These are phyloP conservation scores for Elongisporangium prolatum DNA, from an alignment of 352 stramenopile genomes.

Conservation along the genomic window DNA sequence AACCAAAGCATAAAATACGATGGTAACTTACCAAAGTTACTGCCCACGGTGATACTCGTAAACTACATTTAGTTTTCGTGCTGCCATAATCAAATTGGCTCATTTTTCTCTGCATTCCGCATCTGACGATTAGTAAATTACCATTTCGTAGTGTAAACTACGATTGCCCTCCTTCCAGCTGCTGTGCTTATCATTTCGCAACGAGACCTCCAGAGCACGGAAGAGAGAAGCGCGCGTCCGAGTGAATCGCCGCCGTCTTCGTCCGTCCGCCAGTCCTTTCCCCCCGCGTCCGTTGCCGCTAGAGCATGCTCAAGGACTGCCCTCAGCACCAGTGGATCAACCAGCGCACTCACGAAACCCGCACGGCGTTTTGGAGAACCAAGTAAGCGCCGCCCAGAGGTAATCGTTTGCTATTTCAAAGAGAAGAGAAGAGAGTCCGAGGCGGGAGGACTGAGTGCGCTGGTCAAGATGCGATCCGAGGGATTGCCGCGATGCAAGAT, in stretches of 20 bases:
- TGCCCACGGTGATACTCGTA: background rate
- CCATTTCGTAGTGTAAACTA: background rate
- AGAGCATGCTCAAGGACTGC: constrained; percentile 83
- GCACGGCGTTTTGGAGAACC: constrained; percentile 58
- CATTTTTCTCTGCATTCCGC: background rate
- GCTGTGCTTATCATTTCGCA: background rate
- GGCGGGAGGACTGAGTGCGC: background rate
- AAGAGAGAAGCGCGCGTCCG: background rate
- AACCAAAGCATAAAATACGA: background rate
- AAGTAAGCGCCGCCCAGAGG: constrained; percentile 24
- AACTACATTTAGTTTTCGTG: background rate
- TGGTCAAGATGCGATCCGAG: background rate
- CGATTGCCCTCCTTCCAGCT: background rate
- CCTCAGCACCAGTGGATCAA: constrained; percentile 89
- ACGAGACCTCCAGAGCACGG: background rate
- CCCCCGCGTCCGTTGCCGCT: constrained; percentile 1
- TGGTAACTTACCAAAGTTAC: background rate
- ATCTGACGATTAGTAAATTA: background rate
- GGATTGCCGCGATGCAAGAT: background rate
- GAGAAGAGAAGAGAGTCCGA: background rate
- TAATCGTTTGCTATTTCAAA: background rate
- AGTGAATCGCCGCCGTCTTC: background rate
- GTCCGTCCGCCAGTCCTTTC: background rate
- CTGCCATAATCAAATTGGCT: background rate
- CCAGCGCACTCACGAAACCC: constrained; percentile 86